Base-by-base conservation (phyloP, 108 stramenopile genomes). In the Cyclostephanos tholiformis region DNA sequence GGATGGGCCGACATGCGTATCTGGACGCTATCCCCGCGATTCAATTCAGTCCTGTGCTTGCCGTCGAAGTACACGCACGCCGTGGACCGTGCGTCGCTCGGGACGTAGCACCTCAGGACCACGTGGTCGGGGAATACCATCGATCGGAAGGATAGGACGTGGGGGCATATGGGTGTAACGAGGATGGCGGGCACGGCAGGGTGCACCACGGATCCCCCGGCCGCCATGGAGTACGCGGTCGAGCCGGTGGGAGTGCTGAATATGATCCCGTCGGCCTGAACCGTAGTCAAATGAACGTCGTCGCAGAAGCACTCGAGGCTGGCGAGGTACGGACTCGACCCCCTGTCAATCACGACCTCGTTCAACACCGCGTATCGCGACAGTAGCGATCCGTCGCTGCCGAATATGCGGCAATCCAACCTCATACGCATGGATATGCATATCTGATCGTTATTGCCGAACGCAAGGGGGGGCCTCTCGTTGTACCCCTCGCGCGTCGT, bases 101-200 rank as follows among this genome's bases (percentile, higher is more conserved):
- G 91, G 12, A 98, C 97, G 43, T 87, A 88, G 60, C 91, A 89
- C 12, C 92, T 71, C 49, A 98, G 63, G 5, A 93, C 85, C 5
- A 93, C 94, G 50, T 92, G 91, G 78, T 98, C 98, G 0, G 98
- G 97, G 71, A 99, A 96, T 10, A 99, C 79, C 87, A 99, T 95
- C 22, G 95, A 91, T 23, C 98, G 88, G 68, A 98, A 98, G 27
- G 91, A 92, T 16, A 99, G 76, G 0, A 96, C 95, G 80, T 99
- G 98, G 0, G 98, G 96, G 76, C 97, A 97, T 56, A 99, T 96
- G 8, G 98, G 97, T 12, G 97, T 98, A 14, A 99, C 89, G 20
- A 97, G 72, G 48, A 99, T 98, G 16, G 91, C 88, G 10, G 97
- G 96, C 14, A 97, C 96, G 2, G 97, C 92, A 1, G 98, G 98